Conservation (phyloP, 1,139 yeast genomes). For the Candida sp. region DNA sequence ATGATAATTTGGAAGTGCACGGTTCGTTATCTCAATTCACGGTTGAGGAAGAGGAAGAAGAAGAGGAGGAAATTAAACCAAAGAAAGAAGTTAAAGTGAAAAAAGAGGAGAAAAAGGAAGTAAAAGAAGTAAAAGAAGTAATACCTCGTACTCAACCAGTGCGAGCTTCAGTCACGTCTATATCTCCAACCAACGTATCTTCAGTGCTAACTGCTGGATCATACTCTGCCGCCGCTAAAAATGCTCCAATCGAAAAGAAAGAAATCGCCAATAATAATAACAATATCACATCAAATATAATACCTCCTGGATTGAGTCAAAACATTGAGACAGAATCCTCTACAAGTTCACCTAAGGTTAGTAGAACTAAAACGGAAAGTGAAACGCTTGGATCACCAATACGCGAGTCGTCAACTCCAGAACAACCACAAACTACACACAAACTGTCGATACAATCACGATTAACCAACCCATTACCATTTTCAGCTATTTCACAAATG, state of each 20-base stretch:
- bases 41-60: conserved; percentile 17
- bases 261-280: neutral
- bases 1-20: conserved; percentile 31
- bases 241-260: conserved; percentile 5
- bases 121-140: neutral
- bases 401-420: conserved; percentile 5
- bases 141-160: conserved; percentile 8
- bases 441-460: conserved; percentile 31
- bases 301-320: conserved; percentile 23
- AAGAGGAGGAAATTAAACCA: conserved; percentile 8
- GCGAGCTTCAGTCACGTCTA: conserved; percentile 13
- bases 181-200: conserved; percentile 10
- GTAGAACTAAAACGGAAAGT: conserved; percentile 5
- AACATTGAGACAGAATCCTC: conserved; percentile 30
- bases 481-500: conserved; percentile 51
- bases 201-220: conserved; percentile 9
- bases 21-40: conserved; percentile 30
- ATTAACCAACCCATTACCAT: conserved; percentile 50
- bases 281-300: conserved; percentile 11
- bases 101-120: conserved; percentile 5
- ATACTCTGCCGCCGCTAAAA: conserved; percentile 8
- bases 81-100: conserved; percentile 6
- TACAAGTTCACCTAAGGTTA: conserved; percentile 16
- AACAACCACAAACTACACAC: conserved; percentile 1
- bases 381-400: conserved; percentile 5